Evolutionary conservation across 208 protist species (phyloP).

Genomic region (Sergeia podlipaevii): DNA sequence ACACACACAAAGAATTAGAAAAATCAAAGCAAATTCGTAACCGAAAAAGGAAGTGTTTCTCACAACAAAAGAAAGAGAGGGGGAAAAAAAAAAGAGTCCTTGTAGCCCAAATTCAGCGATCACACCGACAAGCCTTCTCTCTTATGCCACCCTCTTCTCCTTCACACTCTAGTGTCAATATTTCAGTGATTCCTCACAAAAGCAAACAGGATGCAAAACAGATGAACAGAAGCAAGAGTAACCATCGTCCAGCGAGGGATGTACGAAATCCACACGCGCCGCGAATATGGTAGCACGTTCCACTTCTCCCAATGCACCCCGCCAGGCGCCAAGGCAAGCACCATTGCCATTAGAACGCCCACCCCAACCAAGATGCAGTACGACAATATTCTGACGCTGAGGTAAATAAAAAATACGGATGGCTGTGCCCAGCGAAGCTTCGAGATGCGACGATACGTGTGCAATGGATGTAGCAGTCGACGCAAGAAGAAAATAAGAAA

Average conservation of each 20-base stretch:
- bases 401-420: constrained; percentile 6
- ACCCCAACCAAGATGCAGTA: constrained; percentile 7
- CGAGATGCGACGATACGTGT: constrained; percentile 9
- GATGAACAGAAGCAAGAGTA: constrained; percentile 15
- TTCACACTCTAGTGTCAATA: no score
- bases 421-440: constrained; percentile 15
- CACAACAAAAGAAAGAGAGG: no score
- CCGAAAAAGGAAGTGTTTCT: no score
- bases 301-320: constrained; percentile 32
- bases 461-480: constrained; percentile 5
- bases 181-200: constrained; percentile 43
- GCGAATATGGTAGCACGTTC: constrained; percentile 16
- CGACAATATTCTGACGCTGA: background rate
- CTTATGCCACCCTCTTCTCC: no score
- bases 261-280: constrained; percentile 26
- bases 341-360: constrained; percentile 32
- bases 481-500: constrained; percentile 15
- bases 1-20: no score
- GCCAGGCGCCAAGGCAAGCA: constrained; percentile 23
- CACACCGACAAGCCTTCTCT: no score
- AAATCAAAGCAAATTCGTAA: no score
- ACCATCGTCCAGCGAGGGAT: constrained; percentile 40
- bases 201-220: constrained; percentile 8
- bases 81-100: no score
- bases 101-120: no score